Evolutionary conservation across 441 rosid species (phyloP), one percentile per base, ranked within the genome.

Genomic region (Adansonia rubrostipa): DNA sequence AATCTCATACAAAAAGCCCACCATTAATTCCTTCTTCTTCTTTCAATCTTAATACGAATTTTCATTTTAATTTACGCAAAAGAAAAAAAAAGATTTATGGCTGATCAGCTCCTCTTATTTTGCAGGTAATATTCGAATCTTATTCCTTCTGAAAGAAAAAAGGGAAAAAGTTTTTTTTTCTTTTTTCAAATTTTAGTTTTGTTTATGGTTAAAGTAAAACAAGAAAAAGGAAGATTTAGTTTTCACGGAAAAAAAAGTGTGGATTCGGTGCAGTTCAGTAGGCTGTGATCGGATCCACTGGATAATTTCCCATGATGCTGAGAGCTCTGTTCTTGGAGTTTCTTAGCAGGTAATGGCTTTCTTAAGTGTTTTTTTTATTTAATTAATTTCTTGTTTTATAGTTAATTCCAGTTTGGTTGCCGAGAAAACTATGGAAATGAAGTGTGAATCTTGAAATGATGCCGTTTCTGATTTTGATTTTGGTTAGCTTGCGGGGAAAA

Each of bases 251-350:
- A 51, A 65, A 28, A 62, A 62, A 17, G 45, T 62, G 40, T 68
- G 67, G 54, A 56, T 80, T 77, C 11, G 62, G 51, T 80, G 78
- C 79, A 58, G 83, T 75, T 85, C 47, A 51, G 44, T 84, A 6
- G 56, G 17, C 20, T 78, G 78, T 67, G 74, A 81, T 64, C 44
- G 82, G 87, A 83, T 85, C 81, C 83, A 24, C 78, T 50, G 80
- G 84, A 78, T 78, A 78, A 50, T 67, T 74, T 80, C 60, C 75
- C 58, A 36, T 44, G 74, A 67, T 70, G 79, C 57, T 64, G 70
- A 56, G 70, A 51, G 66, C 75, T 79, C 54, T 51, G 28, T 68
- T 68, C 73, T 70, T 72, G 24, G 79, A 67, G 73, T 56, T 66
- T 82, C 72, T 81, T 80, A 61, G 84, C 78, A 58, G 82, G 84